These are phyloP conservation scores for Krasilnikovozyma curviuscula DNA, from an alignment of 768 basidiomycete species.

Conservation along the genomic window DNA sequence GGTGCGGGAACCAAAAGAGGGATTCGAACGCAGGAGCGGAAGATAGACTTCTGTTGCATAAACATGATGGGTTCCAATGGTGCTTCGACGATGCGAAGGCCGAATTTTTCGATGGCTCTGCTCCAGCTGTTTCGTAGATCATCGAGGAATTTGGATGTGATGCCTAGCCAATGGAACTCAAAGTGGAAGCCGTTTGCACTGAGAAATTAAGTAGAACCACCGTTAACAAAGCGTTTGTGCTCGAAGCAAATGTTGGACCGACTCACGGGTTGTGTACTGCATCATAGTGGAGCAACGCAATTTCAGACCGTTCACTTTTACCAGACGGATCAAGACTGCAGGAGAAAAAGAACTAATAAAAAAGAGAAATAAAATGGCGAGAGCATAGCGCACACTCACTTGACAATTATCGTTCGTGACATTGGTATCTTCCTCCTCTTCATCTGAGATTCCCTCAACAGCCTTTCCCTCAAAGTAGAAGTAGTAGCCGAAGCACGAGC, in stretches of 20 bases:
- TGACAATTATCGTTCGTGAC: slow-evolving; percentile 74
- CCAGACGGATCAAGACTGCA: slow-evolving; percentile 27
- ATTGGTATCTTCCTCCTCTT: slow-evolving; percentile 29
- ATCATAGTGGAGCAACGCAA: slow-evolving; percentile 75
- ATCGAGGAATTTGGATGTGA: slow-evolving; percentile 76
- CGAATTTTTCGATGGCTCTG: slow-evolving; percentile 66
- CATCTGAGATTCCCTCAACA: slow-evolving; percentile 1
- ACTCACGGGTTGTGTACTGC: slow-evolving; percentile 67
- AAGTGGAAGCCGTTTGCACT: slow-evolving; percentile 48
- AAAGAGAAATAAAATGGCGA: not conserved
- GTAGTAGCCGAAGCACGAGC: too few relatives aligned
- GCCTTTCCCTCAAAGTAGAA: too few relatives aligned
- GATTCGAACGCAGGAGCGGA: slow-evolving; percentile 76
- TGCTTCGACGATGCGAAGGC: slow-evolving; percentile 76
- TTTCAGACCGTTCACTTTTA: slow-evolving; percentile 73
- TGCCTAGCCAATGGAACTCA: slow-evolving; percentile 89
- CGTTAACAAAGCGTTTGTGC: too few relatives aligned
- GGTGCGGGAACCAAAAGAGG: slow-evolving; percentile 57
- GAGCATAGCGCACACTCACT: slow-evolving; percentile 24
- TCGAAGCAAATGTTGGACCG: too few relatives aligned
- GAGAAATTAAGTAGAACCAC: too few relatives aligned
- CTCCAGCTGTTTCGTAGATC: slow-evolving; percentile 67
- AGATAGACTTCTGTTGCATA: slow-evolving; percentile 63
- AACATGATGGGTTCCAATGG: slow-evolving; percentile 81
- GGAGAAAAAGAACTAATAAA: too few relatives aligned